Base-by-base conservation (phyloP, 768 basidiomycete genomes). In the Kwoniella shandongensis region DNA sequence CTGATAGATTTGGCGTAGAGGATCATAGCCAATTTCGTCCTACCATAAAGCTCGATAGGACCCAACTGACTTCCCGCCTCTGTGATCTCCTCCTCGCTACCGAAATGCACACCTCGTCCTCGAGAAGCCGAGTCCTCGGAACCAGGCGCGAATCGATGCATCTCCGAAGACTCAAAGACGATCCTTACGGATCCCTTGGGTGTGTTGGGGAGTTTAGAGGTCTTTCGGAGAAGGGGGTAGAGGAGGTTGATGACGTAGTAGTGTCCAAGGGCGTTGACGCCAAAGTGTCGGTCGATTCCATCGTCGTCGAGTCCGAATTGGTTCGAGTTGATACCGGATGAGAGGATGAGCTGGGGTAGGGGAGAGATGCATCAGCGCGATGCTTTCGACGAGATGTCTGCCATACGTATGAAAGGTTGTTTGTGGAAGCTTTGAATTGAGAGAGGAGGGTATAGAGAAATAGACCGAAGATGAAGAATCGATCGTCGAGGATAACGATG, bases 231-330 rank as follows among this genome's bases (percentile, higher is more conserved):
- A 25, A 79, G 72, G 0, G 79, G 79, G 40, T 79, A 77, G 54
- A 80, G 71, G 23, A 74, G 79, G 67, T 80, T 80, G 70, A 79
- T 74, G 61, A 77, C 74, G 60, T 78, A 73, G 76, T 77, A 79
- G 65, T 80, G 78, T 0, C 77, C 78, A 44, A 80, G 73, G 47
- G 77, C 74, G 65, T 77, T 79, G 40, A 76, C 73, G 5, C 70
- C 48, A 41, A 70, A 66, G 58, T 71, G 72, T 23, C 68, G 52
- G 45, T 74, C 73, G 25, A 70, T 57, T 2, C 69, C 69, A 27
- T 70, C 68, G 12, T 50, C 49, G 45, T 59, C 61, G 2, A 68
- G 54, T 4, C 70, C 63, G 59, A 60, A 70, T 44, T 67, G 62
- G 61, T 72, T 69, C 4, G 63, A 50, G 61, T 74, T 74, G 66